Evolutionary conservation across 108 stramenopile genomes (phyloP), one percentile per base, ranked within the genome.

Genomic region (Tribonema minus): DNA sequence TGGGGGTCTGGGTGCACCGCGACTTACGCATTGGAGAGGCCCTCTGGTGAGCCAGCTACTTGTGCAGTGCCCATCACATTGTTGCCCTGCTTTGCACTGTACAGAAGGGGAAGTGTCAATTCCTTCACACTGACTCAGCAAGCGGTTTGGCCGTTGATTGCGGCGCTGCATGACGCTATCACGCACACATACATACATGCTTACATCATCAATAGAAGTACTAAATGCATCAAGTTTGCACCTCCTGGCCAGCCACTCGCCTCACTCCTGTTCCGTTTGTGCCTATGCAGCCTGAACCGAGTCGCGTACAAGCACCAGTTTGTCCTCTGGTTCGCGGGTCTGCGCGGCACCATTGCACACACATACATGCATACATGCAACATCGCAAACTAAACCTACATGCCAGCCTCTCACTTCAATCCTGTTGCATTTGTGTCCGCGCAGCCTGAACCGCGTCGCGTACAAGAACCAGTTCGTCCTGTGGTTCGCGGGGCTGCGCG

Each of bases 401-500:
- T 20, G 9, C 9, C 46, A 15, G 20, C 46, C 20, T 9, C 20
- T 54, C 15, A 15, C 46, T 15, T 20, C 20, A 54, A 9, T 54
- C 9, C 46, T 54, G 46, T 20, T 64, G 1, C 63, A 23, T 1
- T 64, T 2, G 25, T 64, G 20, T 20, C 46, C 20, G 20, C 46
- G 25, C 70, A 59, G 4, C 46, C 38, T 37, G 36, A 46, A 5
- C 26, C n/a, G 20, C 3, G 5, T 71, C 35, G 3, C 70, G 7
- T 36, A 54, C 34, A 71, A 60, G 59, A 31, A 39, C 5, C 20
- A 5, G 67, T 12, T 46, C 29, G 5, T 68, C 5, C 4, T 73
- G n/a, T 73, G 63, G 63, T 73, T 73, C 63, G 63, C 72, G 15
- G 72, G 72, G 12, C 72, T 73, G 32, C 63, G 72, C 0, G 72